Base-by-base conservation (phyloP, 1,284 basidiomycete genomes). In the Phlebopus sp. region DNA sequence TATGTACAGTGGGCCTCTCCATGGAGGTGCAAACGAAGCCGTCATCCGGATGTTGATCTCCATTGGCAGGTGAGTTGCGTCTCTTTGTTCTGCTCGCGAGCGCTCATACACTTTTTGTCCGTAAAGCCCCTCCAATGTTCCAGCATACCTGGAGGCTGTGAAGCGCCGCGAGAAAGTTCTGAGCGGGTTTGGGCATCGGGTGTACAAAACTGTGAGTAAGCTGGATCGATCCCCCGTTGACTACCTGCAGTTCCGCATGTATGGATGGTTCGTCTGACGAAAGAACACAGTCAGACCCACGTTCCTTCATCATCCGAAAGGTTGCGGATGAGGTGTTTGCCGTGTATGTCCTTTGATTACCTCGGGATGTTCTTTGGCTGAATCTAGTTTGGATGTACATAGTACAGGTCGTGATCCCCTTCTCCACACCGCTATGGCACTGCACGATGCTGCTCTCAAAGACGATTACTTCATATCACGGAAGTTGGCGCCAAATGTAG, bases 31-130 rank as follows among this genome's bases (percentile, higher is more conserved):
- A 4, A 92, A 92, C 56, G 90, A 92, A 67, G 90, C 90, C 10
- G 91, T 93, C 51, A 92, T 94, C 62, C 81, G 90, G 14, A 93
- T 94, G 92, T 72, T 94, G 39, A 78, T 91, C 38, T 84, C 86
- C 1, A 92, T 94, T 53, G 91, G 90, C 57, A 82, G 82, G 86
- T 85, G 52, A 61, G 76, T 23, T 56, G 10, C 10, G 11, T 10
- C 6, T 10, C 6, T 14, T 37, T 11, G 13, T 10, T 18, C 15
- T 29, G 21, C 27, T 39, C 10, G n/a, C 8, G 5, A 13, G 36
- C 11, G 13, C 14, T 17, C 42, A 43, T 35, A 23, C 7, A 23
- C 36, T 7, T 27, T 46, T 42, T 19, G 14, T 17, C 40, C 45
- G 30, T 11, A 42, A 44, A 87, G 85, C 51, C 86, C 89, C 3